These are phyloP conservation scores for Xylaria digitata DNA, from an alignment of 2,329 filamentous ascomycete genomes.

Conservation along the genomic window DNA sequence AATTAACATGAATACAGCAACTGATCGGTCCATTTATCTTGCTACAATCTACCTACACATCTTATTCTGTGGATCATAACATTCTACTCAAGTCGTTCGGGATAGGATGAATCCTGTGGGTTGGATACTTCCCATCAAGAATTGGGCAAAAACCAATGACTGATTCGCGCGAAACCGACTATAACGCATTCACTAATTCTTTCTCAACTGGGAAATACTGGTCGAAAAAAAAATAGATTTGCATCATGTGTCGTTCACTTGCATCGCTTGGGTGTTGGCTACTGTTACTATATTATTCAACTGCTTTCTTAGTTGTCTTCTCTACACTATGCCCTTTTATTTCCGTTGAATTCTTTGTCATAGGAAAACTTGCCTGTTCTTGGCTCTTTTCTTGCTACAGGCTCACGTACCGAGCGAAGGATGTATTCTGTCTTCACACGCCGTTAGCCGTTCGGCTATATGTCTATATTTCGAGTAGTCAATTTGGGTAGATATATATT, in stretches of 20 bases:
- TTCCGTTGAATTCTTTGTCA: not conserved
- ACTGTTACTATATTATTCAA: slow-evolving; percentile 6
- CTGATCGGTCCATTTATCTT: slow-evolving; percentile 10
- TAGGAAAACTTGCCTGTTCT: not conserved
- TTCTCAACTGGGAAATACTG: slow-evolving; percentile 6
- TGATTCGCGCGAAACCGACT: not conserved
- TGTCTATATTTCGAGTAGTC: not conserved
- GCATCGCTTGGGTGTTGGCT: slow-evolving; percentile 33
- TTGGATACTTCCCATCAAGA: not conserved
- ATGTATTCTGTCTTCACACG: not conserved
- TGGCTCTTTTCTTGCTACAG: not conserved
- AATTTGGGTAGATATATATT: not conserved
- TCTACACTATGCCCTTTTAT: not conserved
- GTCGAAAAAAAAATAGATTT: slow-evolving; percentile 25
- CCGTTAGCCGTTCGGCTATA: too few species aligned
- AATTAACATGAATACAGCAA: slow-evolving; percentile 43
- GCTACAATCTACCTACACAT: not conserved
- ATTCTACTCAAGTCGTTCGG: not conserved
- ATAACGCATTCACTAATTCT: slow-evolving; percentile 4
- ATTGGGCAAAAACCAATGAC: not conserved
- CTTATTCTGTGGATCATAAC: not conserved
- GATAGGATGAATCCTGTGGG: not conserved
- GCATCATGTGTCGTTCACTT: slow-evolving; percentile 27
- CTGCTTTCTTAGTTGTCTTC: slow-evolving; percentile 3
- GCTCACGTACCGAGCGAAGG: not conserved